These are phyloP conservation scores for Colletotrichum sidae DNA, from an alignment of 2,329 filamentous ascomycete species.

Conservation along the genomic window DNA sequence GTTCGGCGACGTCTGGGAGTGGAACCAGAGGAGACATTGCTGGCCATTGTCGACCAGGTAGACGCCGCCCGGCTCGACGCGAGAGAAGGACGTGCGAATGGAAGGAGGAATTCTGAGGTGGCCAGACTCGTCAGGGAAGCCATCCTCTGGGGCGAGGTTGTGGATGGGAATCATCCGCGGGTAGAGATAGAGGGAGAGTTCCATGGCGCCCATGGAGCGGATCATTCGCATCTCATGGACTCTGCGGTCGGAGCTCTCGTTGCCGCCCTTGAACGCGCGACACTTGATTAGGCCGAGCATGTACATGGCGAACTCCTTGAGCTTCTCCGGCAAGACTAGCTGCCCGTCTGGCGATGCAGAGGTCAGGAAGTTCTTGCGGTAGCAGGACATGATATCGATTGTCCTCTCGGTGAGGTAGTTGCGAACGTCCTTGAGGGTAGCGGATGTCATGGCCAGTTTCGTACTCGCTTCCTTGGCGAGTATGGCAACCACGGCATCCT, in stretches of 20 bases:
- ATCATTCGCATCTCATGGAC: slow-evolving; percentile 93
- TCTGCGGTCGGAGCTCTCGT: slow-evolving; percentile 89
- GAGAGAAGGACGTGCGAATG: slow-evolving; percentile 85
- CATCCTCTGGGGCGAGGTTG: slow-evolving; percentile 87
- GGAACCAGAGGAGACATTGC: slow-evolving; percentile 90
- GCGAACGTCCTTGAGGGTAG: slow-evolving; percentile 85
- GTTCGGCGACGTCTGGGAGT: slow-evolving; percentile 91
- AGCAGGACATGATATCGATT: slow-evolving; percentile 90
- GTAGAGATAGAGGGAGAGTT: slow-evolving; percentile 93
- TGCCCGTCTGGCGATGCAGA: slow-evolving; percentile 90
- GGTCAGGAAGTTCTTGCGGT: slow-evolving; percentile 89
- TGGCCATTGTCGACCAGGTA: slow-evolving; percentile 98
- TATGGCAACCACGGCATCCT: slow-evolving; percentile 89
- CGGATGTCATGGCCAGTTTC: slow-evolving; percentile 79
- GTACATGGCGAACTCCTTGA: slow-evolving; percentile 98
- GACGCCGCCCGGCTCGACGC: slow-evolving; percentile 91
- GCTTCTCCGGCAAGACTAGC: slow-evolving; percentile 91
- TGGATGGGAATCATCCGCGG: slow-evolving; percentile 93
- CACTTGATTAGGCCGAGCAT: slow-evolving; percentile 91
- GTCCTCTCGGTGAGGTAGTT: slow-evolving; percentile 88
- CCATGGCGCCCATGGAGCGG: slow-evolving; percentile 85
- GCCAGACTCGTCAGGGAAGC: slow-evolving; percentile 92
- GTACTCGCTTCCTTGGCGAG: slow-evolving; percentile 94
- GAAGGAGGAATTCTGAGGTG: slow-evolving; percentile 86
- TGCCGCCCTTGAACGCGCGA: slow-evolving; percentile 91